These are phyloP conservation scores for Salix koriyanagi DNA, from an alignment of 345 rosid species.

Conservation along the genomic window DNA sequence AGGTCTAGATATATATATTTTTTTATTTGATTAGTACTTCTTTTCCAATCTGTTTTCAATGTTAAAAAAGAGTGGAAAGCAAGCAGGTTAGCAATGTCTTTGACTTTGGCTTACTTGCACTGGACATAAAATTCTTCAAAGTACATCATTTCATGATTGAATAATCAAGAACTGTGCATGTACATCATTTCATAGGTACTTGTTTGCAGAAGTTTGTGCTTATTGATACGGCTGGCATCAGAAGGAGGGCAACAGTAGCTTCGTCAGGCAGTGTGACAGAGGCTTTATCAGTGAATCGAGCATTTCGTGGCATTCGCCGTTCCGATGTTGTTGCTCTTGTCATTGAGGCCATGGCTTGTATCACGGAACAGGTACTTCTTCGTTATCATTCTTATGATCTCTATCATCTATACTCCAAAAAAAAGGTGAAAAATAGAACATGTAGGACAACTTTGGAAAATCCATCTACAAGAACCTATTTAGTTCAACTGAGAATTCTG, in stretches of 20 bases:
- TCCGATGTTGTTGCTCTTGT: slow-evolving; percentile 96
- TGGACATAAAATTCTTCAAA: too few relatives aligned
- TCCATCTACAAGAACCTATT: background rate
- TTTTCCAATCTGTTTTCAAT: too few relatives aligned
- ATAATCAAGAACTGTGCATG: too few relatives aligned
- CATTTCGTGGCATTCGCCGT: slow-evolving; percentile 84
- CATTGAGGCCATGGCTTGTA: slow-evolving; percentile 94
- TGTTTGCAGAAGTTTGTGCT: slow-evolving; percentile 77
- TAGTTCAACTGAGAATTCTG: too few relatives aligned
- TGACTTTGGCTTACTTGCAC: too few relatives aligned
- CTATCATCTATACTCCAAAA: too few relatives aligned
- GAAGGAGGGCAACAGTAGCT: slow-evolving; percentile 84
- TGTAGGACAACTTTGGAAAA: background rate
- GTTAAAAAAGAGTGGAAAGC: too few relatives aligned
- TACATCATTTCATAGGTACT: background rate
- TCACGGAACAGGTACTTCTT: slow-evolving; percentile 81
- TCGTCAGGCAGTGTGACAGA: slow-evolving; percentile 88
- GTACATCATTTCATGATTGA: too few relatives aligned
- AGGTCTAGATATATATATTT: too few relatives aligned
- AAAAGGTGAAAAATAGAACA: too few relatives aligned
- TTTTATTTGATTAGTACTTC: too few relatives aligned
- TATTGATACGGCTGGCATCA: slow-evolving; percentile 95
- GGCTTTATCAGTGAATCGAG: slow-evolving; percentile 89
- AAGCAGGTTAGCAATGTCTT: too few relatives aligned
- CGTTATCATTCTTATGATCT: background rate